Percentiles rank a stretch among this genome's conserved stretches.
Evolutionary conservation across 306 rosid genomes (phyloP).

Genomic region (Acmispon strigosus): DNA sequence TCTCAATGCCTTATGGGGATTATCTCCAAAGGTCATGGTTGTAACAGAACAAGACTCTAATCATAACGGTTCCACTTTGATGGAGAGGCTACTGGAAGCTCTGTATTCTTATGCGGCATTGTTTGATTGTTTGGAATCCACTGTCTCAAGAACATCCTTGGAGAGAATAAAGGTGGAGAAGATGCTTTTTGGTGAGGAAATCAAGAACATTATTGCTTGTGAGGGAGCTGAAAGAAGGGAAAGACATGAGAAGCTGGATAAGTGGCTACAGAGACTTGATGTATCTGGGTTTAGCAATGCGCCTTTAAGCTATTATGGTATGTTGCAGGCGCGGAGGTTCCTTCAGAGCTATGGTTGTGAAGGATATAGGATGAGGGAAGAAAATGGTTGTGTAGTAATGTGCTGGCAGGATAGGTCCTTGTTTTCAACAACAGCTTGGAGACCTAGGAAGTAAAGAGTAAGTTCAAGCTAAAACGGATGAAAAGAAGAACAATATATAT

Average conservation of each 20-base stretch:
- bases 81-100: slow-evolving; percentile 83
- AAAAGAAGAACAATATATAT: slow-evolving; percentile 5
- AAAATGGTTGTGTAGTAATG: slow-evolving; percentile 53
- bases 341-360: slow-evolving; percentile 72
- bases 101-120: slow-evolving; percentile 74
- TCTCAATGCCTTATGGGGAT: slow-evolving; percentile 70
- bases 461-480: neutral
- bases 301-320: slow-evolving; percentile 59
- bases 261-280: slow-evolving; percentile 72
- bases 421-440: slow-evolving; percentile 80
- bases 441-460: slow-evolving; percentile 51
- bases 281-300: slow-evolving; percentile 54
- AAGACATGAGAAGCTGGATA: slow-evolving; percentile 75
- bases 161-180: slow-evolving; percentile 86
- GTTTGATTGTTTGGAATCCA: slow-evolving; percentile 83
- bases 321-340: slow-evolving; percentile 63
- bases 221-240: slow-evolving; percentile 84
- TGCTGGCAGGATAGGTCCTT: slow-evolving; percentile 83
- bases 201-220: slow-evolving; percentile 80
- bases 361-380: slow-evolving; percentile 76
- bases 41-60: slow-evolving; percentile 80
- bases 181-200: slow-evolving; percentile 85
- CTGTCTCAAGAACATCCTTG: slow-evolving; percentile 60
- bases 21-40: slow-evolving; percentile 72
- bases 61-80: slow-evolving; percentile 68